Evolutionary conservation across 108 stramenopile genomes (phyloP), one percentile per base, ranked within the genome.

Genomic region (Stephanodiscus minutulus): DNA sequence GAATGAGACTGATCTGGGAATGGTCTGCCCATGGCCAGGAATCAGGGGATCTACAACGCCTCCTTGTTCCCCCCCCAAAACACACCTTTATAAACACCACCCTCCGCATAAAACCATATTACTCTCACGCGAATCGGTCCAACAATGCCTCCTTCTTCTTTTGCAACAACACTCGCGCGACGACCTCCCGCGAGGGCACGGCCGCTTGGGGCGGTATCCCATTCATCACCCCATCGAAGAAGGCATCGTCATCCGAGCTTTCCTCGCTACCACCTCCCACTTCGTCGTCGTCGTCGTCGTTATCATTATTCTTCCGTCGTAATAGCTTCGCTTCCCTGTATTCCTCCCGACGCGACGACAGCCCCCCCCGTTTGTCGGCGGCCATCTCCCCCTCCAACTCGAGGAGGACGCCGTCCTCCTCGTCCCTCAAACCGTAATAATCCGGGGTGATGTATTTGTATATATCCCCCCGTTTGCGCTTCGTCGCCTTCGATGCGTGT

Each of bases 391-490:
- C 54, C 77, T 96, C 96, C 61, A 91, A 36, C 54, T 94, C 92
- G 17, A 91, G 31, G 56, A 96, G 54, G 0, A 93, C 87, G 17
- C 93, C 94, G 81, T 95, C 97, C 66, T 96, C 93, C 59, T 98
- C 97, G 74, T 97, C 97, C 35, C 93, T 64, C 83, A 91, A 89
- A 37, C 96, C 96, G 80, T 92, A 98, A 71, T 98, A 98, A 46
- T 91, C 92, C 0, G 91, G 90, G 13, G 91, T 93, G 22, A 98
- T 84, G 55, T 88, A 68, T 60, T 91, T 94, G 77, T 91, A 87
- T 28, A 94, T 72, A 70, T 96, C 95, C 0, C 83, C 90, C 10
- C 92, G 82, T 70, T 76, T 88, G 36, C 86, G 59, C 67, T 95
- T 94, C 43, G 81, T 74, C 17, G 78, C 75, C 53, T 83, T 77